Conservation (phyloP, 2,329 filamentous ascomycete species). For the Alternaria incomplexa region DNA sequence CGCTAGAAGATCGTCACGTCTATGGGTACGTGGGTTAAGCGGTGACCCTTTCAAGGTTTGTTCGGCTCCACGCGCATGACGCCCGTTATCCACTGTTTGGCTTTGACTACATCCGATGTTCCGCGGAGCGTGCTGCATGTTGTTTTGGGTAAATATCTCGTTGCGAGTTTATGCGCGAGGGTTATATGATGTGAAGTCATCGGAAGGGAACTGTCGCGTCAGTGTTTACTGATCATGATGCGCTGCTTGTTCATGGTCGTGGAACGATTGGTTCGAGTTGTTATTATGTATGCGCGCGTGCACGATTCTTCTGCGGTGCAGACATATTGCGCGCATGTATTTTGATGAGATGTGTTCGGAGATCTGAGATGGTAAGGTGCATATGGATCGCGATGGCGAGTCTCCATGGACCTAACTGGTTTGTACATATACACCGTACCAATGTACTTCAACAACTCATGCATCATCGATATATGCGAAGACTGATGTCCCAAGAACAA, state of each 20-base stretch:
- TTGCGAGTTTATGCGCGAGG: neutral
- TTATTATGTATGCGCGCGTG: neutral
- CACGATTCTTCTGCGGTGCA: neutral
- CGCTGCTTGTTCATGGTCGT: neutral
- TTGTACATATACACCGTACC: too few species aligned
- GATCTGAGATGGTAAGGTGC: neutral
- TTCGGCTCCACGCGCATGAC: neutral
- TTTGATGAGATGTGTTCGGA: neutral
- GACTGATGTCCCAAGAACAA: too few species aligned
- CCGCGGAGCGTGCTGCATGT: neutral
- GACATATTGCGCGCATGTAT: neutral
- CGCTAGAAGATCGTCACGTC: neutral
- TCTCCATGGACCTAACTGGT: too few species aligned
- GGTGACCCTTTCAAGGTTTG: neutral
- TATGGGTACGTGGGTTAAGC: neutral
- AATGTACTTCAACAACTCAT: too few species aligned
- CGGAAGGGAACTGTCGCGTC: neutral
- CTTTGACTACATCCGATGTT: neutral
- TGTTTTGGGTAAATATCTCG: neutral
- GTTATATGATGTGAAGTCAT: neutral
- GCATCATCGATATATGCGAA: too few species aligned
- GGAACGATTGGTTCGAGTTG: neutral
- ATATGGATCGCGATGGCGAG: neutral
- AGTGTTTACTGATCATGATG: conserved; percentile 13
- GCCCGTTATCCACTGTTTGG: neutral